phyloP scores from a whole-genome alignment of 2,329 filamentous ascomycete species.

The Aspergillus eucalypticola region DNA sequence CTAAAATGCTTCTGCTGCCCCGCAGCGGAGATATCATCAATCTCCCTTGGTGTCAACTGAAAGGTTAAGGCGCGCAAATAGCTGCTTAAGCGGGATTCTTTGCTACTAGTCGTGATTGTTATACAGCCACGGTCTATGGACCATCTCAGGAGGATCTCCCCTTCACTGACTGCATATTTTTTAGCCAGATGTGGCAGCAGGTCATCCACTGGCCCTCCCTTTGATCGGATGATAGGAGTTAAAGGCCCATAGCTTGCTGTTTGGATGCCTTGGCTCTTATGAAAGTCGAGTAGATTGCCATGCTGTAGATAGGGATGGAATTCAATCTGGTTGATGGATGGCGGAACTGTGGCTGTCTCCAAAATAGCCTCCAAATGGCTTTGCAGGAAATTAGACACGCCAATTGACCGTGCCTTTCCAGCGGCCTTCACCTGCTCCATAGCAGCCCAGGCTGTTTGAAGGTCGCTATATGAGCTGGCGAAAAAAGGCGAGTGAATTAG shows the following conservation, averaged over 20 bases:
- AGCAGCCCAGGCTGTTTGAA: slow-evolving; percentile 60
- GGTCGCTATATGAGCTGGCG: slow-evolving; percentile 53
- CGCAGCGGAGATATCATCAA: slow-evolving; percentile 53
- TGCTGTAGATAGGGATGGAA: slow-evolving; percentile 52
- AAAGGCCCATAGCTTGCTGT: slow-evolving; percentile 46
- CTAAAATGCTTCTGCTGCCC: slow-evolving; percentile 54
- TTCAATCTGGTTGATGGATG: slow-evolving; percentile 41
- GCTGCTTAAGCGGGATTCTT: slow-evolving; percentile 60
- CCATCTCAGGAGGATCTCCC: slow-evolving; percentile 61
- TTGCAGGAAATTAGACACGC: slow-evolving; percentile 62
- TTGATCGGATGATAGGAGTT: slow-evolving; percentile 55
- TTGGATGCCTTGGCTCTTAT: slow-evolving; percentile 44
- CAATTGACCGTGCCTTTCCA: slow-evolving; percentile 62
- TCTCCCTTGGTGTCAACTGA: slow-evolving; percentile 59
- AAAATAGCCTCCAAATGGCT: slow-evolving; percentile 56
- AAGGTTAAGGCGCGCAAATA: slow-evolving; percentile 59
- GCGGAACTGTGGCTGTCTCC: slow-evolving; percentile 44
- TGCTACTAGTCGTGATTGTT: slow-evolving; percentile 61
- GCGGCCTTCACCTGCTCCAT: slow-evolving; percentile 61
- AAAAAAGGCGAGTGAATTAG: slow-evolving; percentile 65
- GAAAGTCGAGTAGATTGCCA: slow-evolving; percentile 42
- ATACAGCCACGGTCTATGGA: slow-evolving; percentile 62
- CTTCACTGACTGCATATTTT: slow-evolving; percentile 62
- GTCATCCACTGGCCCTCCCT: slow-evolving; percentile 57
- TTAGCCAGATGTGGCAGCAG: slow-evolving; percentile 54